Percentiles rank a stretch among this genome's conserved stretches.
phyloP scores from a whole-genome alignment of 1,284 basidiomycete genomes.

The Tetrapyrgos nigripes region DNA sequence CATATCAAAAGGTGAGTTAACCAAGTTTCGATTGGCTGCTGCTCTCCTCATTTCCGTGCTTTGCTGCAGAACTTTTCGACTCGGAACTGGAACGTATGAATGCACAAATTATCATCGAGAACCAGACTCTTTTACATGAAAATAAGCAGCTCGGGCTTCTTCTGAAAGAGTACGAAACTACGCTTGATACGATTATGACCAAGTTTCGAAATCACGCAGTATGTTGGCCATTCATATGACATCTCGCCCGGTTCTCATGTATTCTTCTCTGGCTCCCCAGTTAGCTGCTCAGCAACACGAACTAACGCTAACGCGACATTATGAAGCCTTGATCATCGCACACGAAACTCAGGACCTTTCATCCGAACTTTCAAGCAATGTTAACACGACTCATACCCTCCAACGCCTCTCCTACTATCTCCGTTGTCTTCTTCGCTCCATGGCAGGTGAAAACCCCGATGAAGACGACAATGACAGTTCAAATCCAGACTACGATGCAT shows the following conservation, averaged over 20 bases:
- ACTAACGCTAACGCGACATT: slow-evolving; percentile 88
- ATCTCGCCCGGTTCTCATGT: slow-evolving; percentile 31
- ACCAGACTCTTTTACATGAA: slow-evolving; percentile 90
- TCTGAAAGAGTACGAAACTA: slow-evolving; percentile 94
- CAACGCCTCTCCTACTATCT: slow-evolving; percentile 76
- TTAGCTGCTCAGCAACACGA: slow-evolving; percentile 93
- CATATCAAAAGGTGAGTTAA: slow-evolving; percentile 78
- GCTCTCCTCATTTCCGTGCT: neutral
- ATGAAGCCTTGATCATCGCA: slow-evolving; percentile 84
- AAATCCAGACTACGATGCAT: slow-evolving; percentile 39
- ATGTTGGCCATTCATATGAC: slow-evolving; percentile 40
- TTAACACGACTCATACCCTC: slow-evolving; percentile 60
- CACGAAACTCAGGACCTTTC: slow-evolving; percentile 71
- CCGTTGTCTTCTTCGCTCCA: slow-evolving; percentile 73
- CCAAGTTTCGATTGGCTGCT: slow-evolving; percentile 7
- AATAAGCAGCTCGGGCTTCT: slow-evolving; percentile 91
- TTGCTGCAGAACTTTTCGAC: slow-evolving; percentile 82
- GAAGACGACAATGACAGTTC: slow-evolving; percentile 25
- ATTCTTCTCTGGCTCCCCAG: slow-evolving; percentile 34
- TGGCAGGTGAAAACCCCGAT: slow-evolving; percentile 71
- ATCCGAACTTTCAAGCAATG: slow-evolving; percentile 63
- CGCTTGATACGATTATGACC: slow-evolving; percentile 95
- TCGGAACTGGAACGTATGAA: slow-evolving; percentile 92
- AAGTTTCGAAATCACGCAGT: slow-evolving; percentile 95
- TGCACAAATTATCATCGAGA: slow-evolving; percentile 92